Base-by-base conservation (phyloP, 331 rosid species). In the Dryas integrifolia region DNA sequence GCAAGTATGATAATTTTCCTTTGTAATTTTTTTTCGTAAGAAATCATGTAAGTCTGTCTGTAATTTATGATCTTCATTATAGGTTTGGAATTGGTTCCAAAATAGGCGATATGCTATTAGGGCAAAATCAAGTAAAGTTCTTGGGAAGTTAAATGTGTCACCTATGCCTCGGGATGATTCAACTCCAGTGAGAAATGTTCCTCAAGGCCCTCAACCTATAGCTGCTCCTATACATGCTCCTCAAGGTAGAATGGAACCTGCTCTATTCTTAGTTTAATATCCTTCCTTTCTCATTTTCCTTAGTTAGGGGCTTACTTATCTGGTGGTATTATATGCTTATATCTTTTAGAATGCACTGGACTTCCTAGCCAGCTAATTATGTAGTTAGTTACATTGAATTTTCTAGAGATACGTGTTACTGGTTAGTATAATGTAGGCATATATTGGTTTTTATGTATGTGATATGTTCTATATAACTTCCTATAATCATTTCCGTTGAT, bases 81-180 rank as follows among this genome's bases (percentile, higher is more conserved):
- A 95, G 99, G 96, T 95, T 64, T 95, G 99, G 99, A 92, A 95
- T 82, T 95, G 99, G 99, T 95, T 95, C 76, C 99, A 95, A 82
- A 95, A 95, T 79, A 95, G 94, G 82, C 87, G 98, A 58, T 95
- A 95, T 78, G 98, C 99, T 12, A 83, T 92, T 77, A 86, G 98
- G 76, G 96, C 98, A 73, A 95, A 87, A 72, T 78, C 92, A 61
- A 87, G 88, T 75, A 95, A 87, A 82, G 82, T 83, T 74, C 97
- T 92, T 65, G 99, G 89, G 58, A 95, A 92, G 88, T 87, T 95
- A 76, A 85, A 78, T 52, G 78, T 92, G 51, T 86, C 97, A n/a
- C 91, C 97, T 79, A 60, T 92, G 91, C 86, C 87, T 72, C 92
- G 90, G 35, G 89, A 76, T 73, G 93, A 95, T 73, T 80, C 85